Conservation (phyloP, 345 rosid species). For the Aquilaria sinensis region DNA sequence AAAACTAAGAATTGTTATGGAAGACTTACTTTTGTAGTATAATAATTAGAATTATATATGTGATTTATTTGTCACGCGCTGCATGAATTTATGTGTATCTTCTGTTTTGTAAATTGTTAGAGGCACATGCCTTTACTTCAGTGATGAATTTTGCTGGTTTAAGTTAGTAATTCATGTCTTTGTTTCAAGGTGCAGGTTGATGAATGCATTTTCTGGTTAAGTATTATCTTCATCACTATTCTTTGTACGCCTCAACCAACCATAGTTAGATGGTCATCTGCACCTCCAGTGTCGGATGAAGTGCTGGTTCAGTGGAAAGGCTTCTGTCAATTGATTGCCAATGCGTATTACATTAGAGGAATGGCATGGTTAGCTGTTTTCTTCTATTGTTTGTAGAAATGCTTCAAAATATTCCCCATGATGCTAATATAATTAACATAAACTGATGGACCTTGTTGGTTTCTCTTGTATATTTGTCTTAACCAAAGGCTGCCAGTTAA, state of each 20-base stretch:
- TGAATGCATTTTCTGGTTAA: constrained; percentile 86
- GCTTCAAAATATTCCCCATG: neutral
- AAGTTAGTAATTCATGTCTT: neutral
- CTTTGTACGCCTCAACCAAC: constrained; percentile 96
- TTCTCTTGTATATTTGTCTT: neutral
- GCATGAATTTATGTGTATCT: no score
- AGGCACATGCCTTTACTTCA: no score
- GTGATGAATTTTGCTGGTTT: no score
- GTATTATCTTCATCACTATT: constrained; percentile 86
- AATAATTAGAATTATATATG: no score
- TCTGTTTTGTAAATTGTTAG: no score
- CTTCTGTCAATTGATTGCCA: constrained; percentile 86
- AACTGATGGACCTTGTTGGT: neutral
- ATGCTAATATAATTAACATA: neutral
- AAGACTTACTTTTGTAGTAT: no score
- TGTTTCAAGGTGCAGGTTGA: constrained; percentile 42
- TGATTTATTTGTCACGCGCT: no score
- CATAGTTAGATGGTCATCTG: constrained; percentile 77
- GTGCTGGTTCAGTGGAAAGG: constrained; percentile 69
- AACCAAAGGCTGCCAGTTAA: constrained; percentile 80
- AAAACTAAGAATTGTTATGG: no score
- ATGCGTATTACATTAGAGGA: constrained; percentile 73
- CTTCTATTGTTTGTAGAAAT: constrained; percentile 4
- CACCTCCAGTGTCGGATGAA: constrained; percentile 60
- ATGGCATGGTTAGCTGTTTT: constrained; percentile 78